Evolutionary conservation across 2,329 filamentous ascomycete genomes (phyloP).

Genomic region (Phyllosticta citriasiana): DNA sequence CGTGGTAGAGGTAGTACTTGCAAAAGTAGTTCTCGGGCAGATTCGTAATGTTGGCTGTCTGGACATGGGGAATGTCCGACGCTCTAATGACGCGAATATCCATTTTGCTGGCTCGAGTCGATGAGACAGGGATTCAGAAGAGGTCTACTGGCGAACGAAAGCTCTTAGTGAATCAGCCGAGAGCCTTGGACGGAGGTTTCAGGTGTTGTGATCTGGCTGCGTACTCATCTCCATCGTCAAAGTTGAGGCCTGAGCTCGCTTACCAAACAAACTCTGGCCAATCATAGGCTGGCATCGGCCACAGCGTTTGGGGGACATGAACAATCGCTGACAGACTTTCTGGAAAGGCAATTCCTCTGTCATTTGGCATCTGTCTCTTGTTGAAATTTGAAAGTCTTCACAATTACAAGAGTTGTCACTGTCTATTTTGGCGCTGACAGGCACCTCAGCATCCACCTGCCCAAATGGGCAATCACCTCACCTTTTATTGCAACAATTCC

Average conservation of each 20-base stretch:
- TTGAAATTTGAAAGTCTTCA: not conserved
- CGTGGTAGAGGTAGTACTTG: slow-evolving; percentile 99
- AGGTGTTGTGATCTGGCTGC: not conserved
- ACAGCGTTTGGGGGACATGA: not conserved
- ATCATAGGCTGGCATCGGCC: not conserved
- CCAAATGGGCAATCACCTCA: too few species aligned
- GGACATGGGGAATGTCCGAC: slow-evolving; percentile 80
- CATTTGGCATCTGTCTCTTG: not conserved
- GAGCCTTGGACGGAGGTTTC: not conserved
- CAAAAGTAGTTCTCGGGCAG: slow-evolving; percentile 99
- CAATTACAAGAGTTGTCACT: too few species aligned
- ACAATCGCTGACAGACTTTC: not conserved
- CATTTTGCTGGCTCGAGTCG: slow-evolving; percentile 42
- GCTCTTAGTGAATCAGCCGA: not conserved
- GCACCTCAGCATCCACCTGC: too few species aligned
- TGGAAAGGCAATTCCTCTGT: too few species aligned
- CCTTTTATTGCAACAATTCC: too few species aligned
- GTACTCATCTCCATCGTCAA: not conserved
- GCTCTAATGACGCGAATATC: slow-evolving; percentile 81
- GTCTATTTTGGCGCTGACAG: too few species aligned
- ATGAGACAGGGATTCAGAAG: not conserved
- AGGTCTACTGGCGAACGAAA: not conserved
- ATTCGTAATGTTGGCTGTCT: slow-evolving; percentile 98
- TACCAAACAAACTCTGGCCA: not conserved
- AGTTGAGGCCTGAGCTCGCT: not conserved